Percentiles rank a stretch among this genome's conserved stretches.
Conservation (phyloP, 2,329 filamentous ascomycete genomes). For the Monosporascus sp. region DNA sequence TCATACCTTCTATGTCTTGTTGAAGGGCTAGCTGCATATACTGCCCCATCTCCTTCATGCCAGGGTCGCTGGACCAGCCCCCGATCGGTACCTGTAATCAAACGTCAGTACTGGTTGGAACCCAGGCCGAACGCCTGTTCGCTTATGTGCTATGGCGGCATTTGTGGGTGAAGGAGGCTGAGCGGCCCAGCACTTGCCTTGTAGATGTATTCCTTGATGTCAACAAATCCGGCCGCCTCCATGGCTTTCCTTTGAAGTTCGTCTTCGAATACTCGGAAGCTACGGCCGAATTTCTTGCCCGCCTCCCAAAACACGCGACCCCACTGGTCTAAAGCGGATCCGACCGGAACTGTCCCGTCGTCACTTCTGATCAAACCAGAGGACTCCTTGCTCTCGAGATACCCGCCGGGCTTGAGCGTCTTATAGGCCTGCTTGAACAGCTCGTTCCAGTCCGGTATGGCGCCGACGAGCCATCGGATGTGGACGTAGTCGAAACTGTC, state of each 20-base stretch:
- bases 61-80: slow-evolving; percentile 35
- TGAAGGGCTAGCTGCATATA: slow-evolving; percentile 26
- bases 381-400: slow-evolving; percentile 23
- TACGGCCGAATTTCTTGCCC: slow-evolving; percentile 26
- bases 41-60: slow-evolving; percentile 31
- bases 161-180: too few species aligned
- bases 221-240: slow-evolving; percentile 25
- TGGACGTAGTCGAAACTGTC: slow-evolving; percentile 58
- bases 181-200: slow-evolving; percentile 13
- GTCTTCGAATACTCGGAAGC: slow-evolving; percentile 27
- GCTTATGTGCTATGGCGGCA: too few species aligned
- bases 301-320: slow-evolving; percentile 29
- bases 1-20: slow-evolving; percentile 28
- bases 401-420: slow-evolving; percentile 50
- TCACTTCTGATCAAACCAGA: slow-evolving; percentile 21
- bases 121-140: too few species aligned
- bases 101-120: not conserved
- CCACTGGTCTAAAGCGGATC: slow-evolving; percentile 29
- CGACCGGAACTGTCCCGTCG: slow-evolving; percentile 20
- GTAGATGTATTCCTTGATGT: slow-evolving; percentile 16
- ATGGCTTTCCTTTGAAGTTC: slow-evolving; percentile 24
- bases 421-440: slow-evolving; percentile 45
- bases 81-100: slow-evolving; percentile 30
- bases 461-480: slow-evolving; percentile 51
- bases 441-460: slow-evolving; percentile 49